phyloP scores from a whole-genome alignment of 1,139 yeast species.

The Geotrichum siamense region DNA sequence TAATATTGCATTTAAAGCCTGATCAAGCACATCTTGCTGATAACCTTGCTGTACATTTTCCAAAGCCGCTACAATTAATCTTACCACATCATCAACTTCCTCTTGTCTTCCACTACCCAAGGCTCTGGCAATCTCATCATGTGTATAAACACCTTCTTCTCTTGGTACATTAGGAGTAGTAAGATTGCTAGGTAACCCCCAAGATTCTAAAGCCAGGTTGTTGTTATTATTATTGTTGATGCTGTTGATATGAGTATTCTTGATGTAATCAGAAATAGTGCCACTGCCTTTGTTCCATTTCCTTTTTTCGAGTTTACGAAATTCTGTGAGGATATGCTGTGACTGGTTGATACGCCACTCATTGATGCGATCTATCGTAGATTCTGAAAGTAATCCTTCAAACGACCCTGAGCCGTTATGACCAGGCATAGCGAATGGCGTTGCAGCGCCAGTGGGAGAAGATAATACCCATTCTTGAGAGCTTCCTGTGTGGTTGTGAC shows the following conservation, averaged over 20 bases:
- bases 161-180: background rate
- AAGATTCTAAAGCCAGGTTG: slow-evolving; percentile 10
- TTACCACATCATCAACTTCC: slow-evolving; percentile 10
- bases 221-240: too few species aligned
- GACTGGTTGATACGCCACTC: slow-evolving; percentile 39
- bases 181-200: slow-evolving; percentile 15
- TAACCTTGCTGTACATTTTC: slow-evolving; percentile 13
- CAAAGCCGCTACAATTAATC: slow-evolving; percentile 11
- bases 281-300: slow-evolving; percentile 11
- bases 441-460: slow-evolving; percentile 20
- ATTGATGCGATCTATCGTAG: slow-evolving; percentile 34
- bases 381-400: slow-evolving; percentile 28
- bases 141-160: slow-evolving; percentile 13
- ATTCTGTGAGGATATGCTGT: slow-evolving; percentile 30
- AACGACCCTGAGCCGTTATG: slow-evolving; percentile 36
- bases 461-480: slow-evolving; percentile 2
- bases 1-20: slow-evolving; percentile 12
- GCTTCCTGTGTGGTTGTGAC: background rate
- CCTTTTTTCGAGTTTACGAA: slow-evolving; percentile 26
- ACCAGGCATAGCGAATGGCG: slow-evolving; percentile 33
- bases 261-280: too few species aligned
- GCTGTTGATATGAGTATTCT: too few species aligned
- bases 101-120: slow-evolving; percentile 6
- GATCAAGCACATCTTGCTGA: slow-evolving; percentile 13
- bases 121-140: slow-evolving; percentile 9